Evolutionary conservation across 306 rosid genomes (phyloP).

Genomic region (Herpetospermum pedunculosum): DNA sequence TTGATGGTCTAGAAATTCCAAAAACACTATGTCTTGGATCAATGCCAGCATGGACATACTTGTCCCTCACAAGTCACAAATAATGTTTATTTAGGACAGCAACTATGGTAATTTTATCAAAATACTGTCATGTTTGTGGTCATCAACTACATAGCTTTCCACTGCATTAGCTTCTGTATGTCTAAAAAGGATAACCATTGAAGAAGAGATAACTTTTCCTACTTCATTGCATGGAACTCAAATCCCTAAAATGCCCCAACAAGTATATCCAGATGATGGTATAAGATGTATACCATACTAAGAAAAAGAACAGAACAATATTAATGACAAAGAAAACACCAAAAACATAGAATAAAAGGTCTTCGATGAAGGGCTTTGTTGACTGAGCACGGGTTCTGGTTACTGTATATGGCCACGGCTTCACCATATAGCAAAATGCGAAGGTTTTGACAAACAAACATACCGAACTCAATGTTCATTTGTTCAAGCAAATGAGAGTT

Average conservation of each 20-base stretch:
- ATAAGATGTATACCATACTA: not conserved
- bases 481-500: not conserved
- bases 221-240: not conserved
- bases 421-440: not conserved
- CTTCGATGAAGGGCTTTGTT: not conserved
- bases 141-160: not conserved
- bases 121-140: not conserved
- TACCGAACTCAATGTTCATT: not conserved
- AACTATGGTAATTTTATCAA: not conserved
- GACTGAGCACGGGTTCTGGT: not conserved
- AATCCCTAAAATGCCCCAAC: not conserved
- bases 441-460: not conserved
- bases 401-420: not conserved
- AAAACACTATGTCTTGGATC: not conserved
- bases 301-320: not conserved
- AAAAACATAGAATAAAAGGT: not conserved
- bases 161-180: not conserved
- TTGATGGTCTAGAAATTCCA: not conserved
- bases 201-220: not conserved
- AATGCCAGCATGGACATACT: not conserved
- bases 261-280: not conserved
- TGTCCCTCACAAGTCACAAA: not conserved
- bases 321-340: not conserved
- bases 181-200: not conserved
- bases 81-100: not conserved